Conservation (phyloP, 1,284 basidiomycete species). For the Trichosporon sp. region DNA sequence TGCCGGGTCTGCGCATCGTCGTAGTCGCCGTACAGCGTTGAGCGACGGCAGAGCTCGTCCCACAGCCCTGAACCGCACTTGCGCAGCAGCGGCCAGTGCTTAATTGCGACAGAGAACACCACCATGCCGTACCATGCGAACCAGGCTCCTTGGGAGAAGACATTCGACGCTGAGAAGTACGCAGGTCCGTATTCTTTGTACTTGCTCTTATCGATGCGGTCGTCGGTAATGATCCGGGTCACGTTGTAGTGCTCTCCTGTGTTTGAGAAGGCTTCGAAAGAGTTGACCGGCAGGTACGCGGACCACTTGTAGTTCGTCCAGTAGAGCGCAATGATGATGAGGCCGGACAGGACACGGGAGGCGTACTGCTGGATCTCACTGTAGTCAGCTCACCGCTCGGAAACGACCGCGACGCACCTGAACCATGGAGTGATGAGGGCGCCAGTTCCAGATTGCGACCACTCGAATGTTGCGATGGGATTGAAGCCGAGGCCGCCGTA, state of each 20-base stretch:
- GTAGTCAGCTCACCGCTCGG: not conserved
- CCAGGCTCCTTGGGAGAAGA: slow-evolving; percentile 15
- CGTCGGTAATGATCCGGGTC: slow-evolving; percentile 30
- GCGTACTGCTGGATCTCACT: not conserved
- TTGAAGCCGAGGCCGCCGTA: slow-evolving; percentile 34
- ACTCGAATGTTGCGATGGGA: slow-evolving; percentile 34
- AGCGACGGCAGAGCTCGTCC: not conserved
- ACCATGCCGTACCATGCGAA: slow-evolving; percentile 36
- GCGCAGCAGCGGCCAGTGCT: slow-evolving; percentile 54
- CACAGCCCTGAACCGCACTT: not conserved
- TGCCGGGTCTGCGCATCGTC: slow-evolving; percentile 31
- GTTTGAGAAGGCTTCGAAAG: slow-evolving; percentile 25
- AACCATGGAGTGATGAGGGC: not conserved
- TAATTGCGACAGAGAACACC: slow-evolving; percentile 35
- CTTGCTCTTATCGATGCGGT: slow-evolving; percentile 27
- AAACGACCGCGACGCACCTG: not conserved
- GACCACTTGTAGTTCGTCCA: not conserved
- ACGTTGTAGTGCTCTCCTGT: slow-evolving; percentile 38
- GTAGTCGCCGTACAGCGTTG: slow-evolving; percentile 29
- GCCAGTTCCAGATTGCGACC: not conserved
- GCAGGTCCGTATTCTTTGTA: slow-evolving; percentile 38
- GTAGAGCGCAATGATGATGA: slow-evolving; percentile 4
- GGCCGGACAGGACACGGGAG: not conserved
- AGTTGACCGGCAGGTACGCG: slow-evolving; percentile 34
- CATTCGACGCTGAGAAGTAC: slow-evolving; percentile 34